A percentile compares a stretch with the other conserved stretches of the same genome.
These are phyloP conservation scores for Colletotrichum sp. DNA, from an alignment of 2,329 filamentous ascomycete genomes.

Conservation along the genomic window DNA sequence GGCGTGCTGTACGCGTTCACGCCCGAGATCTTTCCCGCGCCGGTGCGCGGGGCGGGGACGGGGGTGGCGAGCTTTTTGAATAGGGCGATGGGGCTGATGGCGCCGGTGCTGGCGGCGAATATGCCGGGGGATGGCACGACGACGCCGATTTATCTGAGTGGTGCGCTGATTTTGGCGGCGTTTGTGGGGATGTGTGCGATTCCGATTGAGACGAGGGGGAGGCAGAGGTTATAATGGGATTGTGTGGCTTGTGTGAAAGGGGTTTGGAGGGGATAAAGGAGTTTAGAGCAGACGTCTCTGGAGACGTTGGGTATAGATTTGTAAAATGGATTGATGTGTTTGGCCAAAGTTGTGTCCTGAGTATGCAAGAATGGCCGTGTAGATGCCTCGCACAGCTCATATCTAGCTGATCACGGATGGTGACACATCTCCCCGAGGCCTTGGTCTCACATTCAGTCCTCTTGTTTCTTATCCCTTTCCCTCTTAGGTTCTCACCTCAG, in stretches of 20 bases:
- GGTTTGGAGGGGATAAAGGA: not conserved
- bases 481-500: too few species aligned
- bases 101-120: conserved; percentile 70
- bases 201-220: conserved; percentile 67
- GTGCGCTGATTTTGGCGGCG: conserved; percentile 60
- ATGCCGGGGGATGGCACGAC: conserved; percentile 63
- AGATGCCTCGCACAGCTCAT: not conserved
- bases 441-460: not conserved
- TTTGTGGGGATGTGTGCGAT: conserved; percentile 66
- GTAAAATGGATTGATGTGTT: not conserved
- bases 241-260: not conserved
- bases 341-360: not conserved
- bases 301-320: not conserved
- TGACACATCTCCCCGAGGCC: not conserved
- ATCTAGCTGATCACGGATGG: not conserved
- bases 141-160: conserved; percentile 63
- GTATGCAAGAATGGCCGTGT: not conserved
- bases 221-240: conserved; percentile 54
- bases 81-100: conserved; percentile 68
- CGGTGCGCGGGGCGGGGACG: conserved; percentile 73
- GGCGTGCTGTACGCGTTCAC: conserved; percentile 80
- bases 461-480: too few species aligned
- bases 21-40: conserved; percentile 77
- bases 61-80: conserved; percentile 77
- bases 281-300: not conserved